Evolutionary conservation across 2,329 filamentous ascomycete genomes (phyloP).

Genomic region (Trichoderma sp.): DNA sequence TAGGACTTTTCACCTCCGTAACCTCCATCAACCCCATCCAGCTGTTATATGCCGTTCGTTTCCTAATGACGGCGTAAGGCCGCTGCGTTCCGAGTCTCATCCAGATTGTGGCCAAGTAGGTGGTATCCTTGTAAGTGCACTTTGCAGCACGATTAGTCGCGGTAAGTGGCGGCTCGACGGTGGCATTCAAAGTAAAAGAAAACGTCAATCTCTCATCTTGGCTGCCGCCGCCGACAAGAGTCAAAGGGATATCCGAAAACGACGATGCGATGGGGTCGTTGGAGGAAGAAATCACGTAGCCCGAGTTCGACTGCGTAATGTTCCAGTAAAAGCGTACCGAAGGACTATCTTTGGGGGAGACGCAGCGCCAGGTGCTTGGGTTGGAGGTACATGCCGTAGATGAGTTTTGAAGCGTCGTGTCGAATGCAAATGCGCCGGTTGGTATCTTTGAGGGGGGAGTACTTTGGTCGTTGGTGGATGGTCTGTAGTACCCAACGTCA

Average conservation of each 20-base stretch:
- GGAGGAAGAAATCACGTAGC: constrained; percentile 53
- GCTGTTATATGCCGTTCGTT: not conserved
- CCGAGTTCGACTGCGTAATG: constrained; percentile 43
- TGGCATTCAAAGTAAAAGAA: constrained; percentile 50
- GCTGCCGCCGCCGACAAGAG: constrained; percentile 45
- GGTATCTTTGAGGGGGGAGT: constrained; percentile 44
- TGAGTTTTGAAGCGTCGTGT: constrained; percentile 53
- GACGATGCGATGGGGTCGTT: constrained; percentile 54
- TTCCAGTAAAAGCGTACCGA: constrained; percentile 60
- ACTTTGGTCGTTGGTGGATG: not conserved
- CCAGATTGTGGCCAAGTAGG: constrained; percentile 57
- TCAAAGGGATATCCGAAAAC: constrained; percentile 52
- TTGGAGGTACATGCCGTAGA: constrained; percentile 57
- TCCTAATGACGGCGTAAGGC: not conserved
- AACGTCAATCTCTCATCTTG: constrained; percentile 57
- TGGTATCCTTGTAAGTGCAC: constrained; percentile 58
- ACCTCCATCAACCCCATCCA: constrained; percentile 61
- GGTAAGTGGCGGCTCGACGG: constrained; percentile 49
- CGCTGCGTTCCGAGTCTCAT: constrained; percentile 39
- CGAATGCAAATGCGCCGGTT: constrained; percentile 59
- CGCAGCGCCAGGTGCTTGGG: constrained; percentile 59
- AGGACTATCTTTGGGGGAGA: constrained; percentile 46
- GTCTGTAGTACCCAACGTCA: not conserved
- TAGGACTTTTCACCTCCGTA: constrained; percentile 44
- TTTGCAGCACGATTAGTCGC: constrained; percentile 43